These are phyloP conservation scores for Aspergillus glaucus DNA, from an alignment of 2,329 filamentous ascomycete genomes.

Conservation along the genomic window DNA sequence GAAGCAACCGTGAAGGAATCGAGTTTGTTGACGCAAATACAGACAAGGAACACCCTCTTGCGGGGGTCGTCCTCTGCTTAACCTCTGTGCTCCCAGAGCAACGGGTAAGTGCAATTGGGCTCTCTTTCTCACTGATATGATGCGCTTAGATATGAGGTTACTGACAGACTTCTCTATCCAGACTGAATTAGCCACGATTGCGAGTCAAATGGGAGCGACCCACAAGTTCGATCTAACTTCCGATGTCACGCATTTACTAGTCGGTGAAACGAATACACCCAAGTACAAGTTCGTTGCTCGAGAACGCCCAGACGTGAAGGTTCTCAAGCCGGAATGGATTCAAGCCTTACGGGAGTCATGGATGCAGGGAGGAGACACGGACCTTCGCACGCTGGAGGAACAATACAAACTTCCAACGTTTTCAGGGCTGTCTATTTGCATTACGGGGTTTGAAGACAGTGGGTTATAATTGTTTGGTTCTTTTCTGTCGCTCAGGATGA, in stretches of 20 bases:
- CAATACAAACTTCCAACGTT: conserved; percentile 44
- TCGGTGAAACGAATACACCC: conserved; percentile 79
- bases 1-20: background rate
- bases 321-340: conserved; percentile 78
- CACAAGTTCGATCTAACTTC: conserved; percentile 92
- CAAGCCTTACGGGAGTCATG: conserved; percentile 72
- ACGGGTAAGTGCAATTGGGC: conserved; percentile 51
- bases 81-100: conserved; percentile 76
- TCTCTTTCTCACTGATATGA: background rate
- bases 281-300: conserved; percentile 96
- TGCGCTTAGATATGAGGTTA: background rate
- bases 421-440: conserved; percentile 54
- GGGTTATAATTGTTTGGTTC: conserved; percentile 17
- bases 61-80: conserved; percentile 74
- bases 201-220: conserved; percentile 73
- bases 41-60: conserved; percentile 59
- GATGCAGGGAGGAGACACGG: conserved; percentile 70
- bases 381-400: conserved; percentile 63
- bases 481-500: background rate
- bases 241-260: conserved; percentile 89
- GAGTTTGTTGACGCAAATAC: conserved; percentile 13
- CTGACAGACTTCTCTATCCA: conserved; percentile 14
- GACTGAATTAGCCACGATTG: conserved; percentile 41
- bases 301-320: conserved; percentile 76
- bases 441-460: conserved; percentile 66